These are phyloP conservation scores for Nothophytophthora sp. DNA, from an alignment of 352 stramenopile genomes.

Conservation along the genomic window DNA sequence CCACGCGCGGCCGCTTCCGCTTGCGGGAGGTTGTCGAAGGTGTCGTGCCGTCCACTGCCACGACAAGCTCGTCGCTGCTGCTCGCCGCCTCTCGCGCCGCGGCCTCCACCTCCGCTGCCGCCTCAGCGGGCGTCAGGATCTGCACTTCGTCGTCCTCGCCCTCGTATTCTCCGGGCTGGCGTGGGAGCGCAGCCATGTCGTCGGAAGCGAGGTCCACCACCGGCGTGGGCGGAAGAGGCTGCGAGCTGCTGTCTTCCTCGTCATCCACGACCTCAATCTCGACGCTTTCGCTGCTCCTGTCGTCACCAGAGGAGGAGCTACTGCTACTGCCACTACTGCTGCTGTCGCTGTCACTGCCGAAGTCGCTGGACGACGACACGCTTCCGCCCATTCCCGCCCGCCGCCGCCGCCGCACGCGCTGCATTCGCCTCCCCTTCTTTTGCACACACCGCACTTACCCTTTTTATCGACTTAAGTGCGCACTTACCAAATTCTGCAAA, in stretches of 20 bases:
- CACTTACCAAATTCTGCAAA: too few relatives aligned
- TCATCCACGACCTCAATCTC: not conserved
- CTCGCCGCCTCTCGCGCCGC: slow-evolving; percentile 7
- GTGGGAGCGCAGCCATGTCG: slow-evolving; percentile 1
- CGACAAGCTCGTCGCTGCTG: not conserved
- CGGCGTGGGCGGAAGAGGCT: not conserved
- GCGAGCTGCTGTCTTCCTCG: not conserved
- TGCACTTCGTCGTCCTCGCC: slow-evolving; percentile 38
- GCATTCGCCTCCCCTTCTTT: too few relatives aligned
- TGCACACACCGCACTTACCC: too few relatives aligned
- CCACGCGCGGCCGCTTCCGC: slow-evolving; percentile 26
- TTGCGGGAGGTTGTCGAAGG: slow-evolving; percentile 11
- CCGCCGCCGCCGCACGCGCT: not conserved
- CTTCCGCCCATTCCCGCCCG: too few relatives aligned
- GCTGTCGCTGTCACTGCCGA: not conserved
- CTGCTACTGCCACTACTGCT: not conserved
- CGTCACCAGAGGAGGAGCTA: not conserved
- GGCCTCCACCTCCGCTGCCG: slow-evolving; percentile 16
- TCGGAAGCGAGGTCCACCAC: slow-evolving; percentile 16
- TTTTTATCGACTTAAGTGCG: too few relatives aligned
- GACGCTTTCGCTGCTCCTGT: not conserved
- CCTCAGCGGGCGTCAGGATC: slow-evolving; percentile 25
- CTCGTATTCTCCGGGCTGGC: slow-evolving; percentile 4
- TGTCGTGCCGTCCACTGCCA: not conserved
- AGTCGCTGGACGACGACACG: not conserved